Conservation (phyloP, 1,284 basidiomycete species). For the Amylostereum areolatum region DNA sequence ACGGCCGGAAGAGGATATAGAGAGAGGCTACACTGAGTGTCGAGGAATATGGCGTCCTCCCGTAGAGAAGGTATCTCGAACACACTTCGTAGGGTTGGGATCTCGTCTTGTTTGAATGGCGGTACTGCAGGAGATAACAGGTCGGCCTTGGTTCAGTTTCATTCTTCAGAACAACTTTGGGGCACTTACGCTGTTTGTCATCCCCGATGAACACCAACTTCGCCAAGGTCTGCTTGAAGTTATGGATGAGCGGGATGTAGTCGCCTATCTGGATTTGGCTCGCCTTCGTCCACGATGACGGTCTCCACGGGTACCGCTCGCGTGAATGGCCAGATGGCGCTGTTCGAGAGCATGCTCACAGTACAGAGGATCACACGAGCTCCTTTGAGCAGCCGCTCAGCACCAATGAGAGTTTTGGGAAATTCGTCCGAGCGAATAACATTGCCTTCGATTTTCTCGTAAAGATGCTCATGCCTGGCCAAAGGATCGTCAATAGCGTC, state of each 20-base stretch:
- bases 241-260: slow-evolving; percentile 47
- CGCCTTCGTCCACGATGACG: slow-evolving; percentile 40
- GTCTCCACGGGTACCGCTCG: too few relatives aligned
- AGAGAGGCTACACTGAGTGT: slow-evolving; percentile 36
- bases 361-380: slow-evolving; percentile 64
- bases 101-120: slow-evolving; percentile 39
- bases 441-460: slow-evolving; percentile 34
- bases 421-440: slow-evolving; percentile 50
- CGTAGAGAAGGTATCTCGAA: slow-evolving; percentile 39
- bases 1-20: background rate
- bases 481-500: slow-evolving; percentile 4
- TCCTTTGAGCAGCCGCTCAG: slow-evolving; percentile 22
- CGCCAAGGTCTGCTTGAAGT: slow-evolving; percentile 39
- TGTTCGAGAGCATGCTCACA: slow-evolving; percentile 60
- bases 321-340: too few relatives aligned
- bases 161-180: background rate
- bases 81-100: slow-evolving; percentile 32
- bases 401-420: slow-evolving; percentile 5
- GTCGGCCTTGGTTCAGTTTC: background rate
- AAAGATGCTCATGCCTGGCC: slow-evolving; percentile 70
- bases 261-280: slow-evolving; percentile 41
- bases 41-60: slow-evolving; percentile 24
- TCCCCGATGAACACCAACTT: slow-evolving; percentile 70
- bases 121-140: slow-evolving; percentile 29
- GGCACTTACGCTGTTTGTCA: slow-evolving; percentile 60